phyloP scores from a whole-genome alignment of 257 asterid genomes.

The Plantago major region DNA sequence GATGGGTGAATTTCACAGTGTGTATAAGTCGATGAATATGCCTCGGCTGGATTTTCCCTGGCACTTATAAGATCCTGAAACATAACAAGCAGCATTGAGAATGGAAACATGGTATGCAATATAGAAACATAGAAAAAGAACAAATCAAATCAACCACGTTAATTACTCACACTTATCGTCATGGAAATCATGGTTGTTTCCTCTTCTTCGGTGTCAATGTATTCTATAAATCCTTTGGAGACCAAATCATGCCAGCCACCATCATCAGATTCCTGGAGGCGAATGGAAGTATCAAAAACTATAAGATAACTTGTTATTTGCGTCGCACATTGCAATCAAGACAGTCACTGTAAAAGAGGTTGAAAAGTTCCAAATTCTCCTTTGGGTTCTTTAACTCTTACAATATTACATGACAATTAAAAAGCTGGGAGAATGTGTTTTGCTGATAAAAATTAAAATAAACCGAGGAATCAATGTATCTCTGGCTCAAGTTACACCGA shows the following conservation, averaged over 20 bases:
- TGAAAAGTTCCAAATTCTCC: background rate
- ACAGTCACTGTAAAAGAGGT: background rate
- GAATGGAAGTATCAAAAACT: slow-evolving; percentile 13
- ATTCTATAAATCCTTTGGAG: slow-evolving; percentile 82
- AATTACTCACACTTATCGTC: slow-evolving; percentile 75
- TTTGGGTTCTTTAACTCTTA: background rate
- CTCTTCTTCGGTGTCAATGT: slow-evolving; percentile 94
- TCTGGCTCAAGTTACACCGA: background rate
- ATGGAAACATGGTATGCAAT: slow-evolving; percentile 8
- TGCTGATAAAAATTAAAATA: background rate
- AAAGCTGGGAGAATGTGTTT: background rate
- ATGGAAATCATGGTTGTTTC: slow-evolving; percentile 98
- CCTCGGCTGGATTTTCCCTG: slow-evolving; percentile 66
- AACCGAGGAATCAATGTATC: background rate
- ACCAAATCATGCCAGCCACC: slow-evolving; percentile 95
- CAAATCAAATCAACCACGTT: slow-evolving; percentile 7
- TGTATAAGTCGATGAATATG: slow-evolving; percentile 85
- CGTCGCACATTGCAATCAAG: background rate
- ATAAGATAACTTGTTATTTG: background rate
- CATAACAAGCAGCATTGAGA: slow-evolving; percentile 24
- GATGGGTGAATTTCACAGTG: slow-evolving; percentile 99
- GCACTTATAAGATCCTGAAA: slow-evolving; percentile 78
- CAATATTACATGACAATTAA: background rate
- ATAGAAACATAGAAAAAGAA: background rate
- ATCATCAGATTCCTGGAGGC: slow-evolving; percentile 78